Evolutionary conservation across 306 rosid species (phyloP), one percentile per base, ranked within the genome.

Genomic region (Canavalia ensiformis): DNA sequence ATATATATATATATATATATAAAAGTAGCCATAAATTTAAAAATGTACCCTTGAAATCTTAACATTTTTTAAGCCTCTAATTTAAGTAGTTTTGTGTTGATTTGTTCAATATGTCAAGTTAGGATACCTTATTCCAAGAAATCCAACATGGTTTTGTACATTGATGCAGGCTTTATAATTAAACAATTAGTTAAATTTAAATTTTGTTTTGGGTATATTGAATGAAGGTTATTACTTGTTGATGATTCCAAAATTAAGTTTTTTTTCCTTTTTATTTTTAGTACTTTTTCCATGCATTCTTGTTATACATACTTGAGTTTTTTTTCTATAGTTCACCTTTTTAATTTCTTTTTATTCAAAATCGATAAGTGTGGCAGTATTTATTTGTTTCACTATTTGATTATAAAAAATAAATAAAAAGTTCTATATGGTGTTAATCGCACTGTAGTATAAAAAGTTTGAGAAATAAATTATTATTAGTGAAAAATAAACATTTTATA

Each of bases 181-280:
- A 39, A 63, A 60, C 30, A 68, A 68, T 57, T 49, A 57, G 3
- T 60, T 39, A 64, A 54, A 57, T 11, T 50, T 65, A 29, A 28
- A 6, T n/a, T 18, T 37, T 37, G 29, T 54, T 5, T 7, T 18
- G 33, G 78, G 18, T 67, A 13, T 70, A 42, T 69, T 54, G 71
- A 80, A 80, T 72, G 46, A 9, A 52, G 64, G 54, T 35, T 44
- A 80, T 80, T 78, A 62, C 67, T 70, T 45, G 75, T 46, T 62
- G 76, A 68, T 82, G 42, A n/a, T 78, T 45, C 86, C 66, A 78
- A 74, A 72, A 68, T 74, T 37, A 66, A n/a, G 28, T 37, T 73
- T 66, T 73, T 68, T 8, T 55, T 81, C 47, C 41, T 41, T 41
- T 25, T 5, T n/a, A n/a, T 7, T n/a, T 76, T 64, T 8, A 44